Percentiles rank a stretch among this genome's conserved stretches.
These are phyloP conservation scores for Puya raimondii DNA, from an alignment of 176 grass and related monocot species.

Conservation along the genomic window DNA sequence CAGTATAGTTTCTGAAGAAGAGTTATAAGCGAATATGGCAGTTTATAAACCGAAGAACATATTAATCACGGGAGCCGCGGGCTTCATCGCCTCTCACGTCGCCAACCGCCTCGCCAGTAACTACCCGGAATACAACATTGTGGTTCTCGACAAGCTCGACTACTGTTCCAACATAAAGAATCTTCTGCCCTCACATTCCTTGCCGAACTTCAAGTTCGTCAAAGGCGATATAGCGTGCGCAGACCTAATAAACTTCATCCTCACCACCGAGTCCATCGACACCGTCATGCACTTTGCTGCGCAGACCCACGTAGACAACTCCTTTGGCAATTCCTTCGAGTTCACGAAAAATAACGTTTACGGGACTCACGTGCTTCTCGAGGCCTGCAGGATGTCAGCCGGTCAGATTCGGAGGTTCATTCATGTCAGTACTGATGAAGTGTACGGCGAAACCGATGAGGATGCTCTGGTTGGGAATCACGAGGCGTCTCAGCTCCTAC, in stretches of 20 bases:
- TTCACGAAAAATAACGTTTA: constrained; percentile 17
- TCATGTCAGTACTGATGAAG: constrained; percentile 15
- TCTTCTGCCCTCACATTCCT: background rate
- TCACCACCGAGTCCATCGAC: constrained; percentile 3
- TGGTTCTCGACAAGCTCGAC: constrained; percentile 16
- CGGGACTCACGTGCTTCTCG: constrained; percentile 14
- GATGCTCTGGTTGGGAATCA: too few species aligned
- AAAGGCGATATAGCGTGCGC: constrained; percentile 6
- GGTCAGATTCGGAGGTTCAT: constrained; percentile 10
- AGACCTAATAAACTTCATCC: constrained; percentile 12
- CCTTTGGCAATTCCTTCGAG: constrained; percentile 12
- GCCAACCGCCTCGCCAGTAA: constrained; percentile 13
- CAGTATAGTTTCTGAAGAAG: too few species aligned
- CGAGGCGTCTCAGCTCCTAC: constrained; percentile 9
- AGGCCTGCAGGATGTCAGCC: constrained; percentile 9
- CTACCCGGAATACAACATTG: constrained; percentile 1
- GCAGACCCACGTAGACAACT: constrained; percentile 17
- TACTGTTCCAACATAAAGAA: constrained; percentile 16
- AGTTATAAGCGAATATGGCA: background rate
- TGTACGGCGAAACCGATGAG: too few species aligned
- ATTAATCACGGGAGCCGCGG: constrained; percentile 15
- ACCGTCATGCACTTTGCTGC: constrained; percentile 23
- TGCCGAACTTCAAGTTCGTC: constrained; percentile 12
- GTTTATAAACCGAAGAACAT: background rate
- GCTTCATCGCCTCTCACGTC: background rate